Evolutionary conservation across 2,329 filamentous ascomycete species (phyloP).

Genomic region (Trichoderma hamatum): DNA sequence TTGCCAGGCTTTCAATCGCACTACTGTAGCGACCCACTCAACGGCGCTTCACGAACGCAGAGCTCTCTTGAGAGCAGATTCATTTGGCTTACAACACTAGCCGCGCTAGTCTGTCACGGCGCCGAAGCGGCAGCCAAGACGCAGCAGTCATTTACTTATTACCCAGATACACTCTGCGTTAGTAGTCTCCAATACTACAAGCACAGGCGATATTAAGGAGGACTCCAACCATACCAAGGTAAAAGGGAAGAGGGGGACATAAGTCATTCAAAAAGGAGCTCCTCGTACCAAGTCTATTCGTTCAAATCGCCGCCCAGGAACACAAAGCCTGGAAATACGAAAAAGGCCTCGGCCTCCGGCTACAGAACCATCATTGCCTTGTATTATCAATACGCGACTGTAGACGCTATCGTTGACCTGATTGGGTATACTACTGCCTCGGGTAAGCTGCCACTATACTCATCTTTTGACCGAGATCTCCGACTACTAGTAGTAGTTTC

Average conservation of each 20-base stretch:
- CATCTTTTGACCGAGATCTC: constrained; percentile 3
- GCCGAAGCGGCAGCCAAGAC: constrained; percentile 14
- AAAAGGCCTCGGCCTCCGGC: background rate
- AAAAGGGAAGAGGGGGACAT: background rate
- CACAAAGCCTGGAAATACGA: background rate
- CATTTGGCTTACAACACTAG: background rate
- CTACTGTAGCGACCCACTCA: background rate
- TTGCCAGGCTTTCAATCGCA: background rate
- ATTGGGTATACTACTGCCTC: background rate
- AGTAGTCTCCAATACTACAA: background rate
- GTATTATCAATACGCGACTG: background rate
- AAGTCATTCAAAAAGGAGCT: background rate
- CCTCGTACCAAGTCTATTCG: background rate
- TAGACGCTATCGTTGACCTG: background rate
- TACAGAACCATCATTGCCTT: background rate
- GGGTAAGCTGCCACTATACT: background rate
- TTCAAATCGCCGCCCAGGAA: background rate
- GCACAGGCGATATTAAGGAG: background rate
- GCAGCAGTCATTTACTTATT: background rate
- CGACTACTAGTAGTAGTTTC: background rate
- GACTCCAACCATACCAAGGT: background rate
- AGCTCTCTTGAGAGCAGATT: background rate
- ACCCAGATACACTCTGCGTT: background rate
- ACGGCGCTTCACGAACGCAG: background rate
- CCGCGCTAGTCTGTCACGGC: background rate